Evolutionary conservation across 768 basidiomycete species (phyloP), one percentile per base, ranked within the genome.

Genomic region (Cubamyces sp.): DNA sequence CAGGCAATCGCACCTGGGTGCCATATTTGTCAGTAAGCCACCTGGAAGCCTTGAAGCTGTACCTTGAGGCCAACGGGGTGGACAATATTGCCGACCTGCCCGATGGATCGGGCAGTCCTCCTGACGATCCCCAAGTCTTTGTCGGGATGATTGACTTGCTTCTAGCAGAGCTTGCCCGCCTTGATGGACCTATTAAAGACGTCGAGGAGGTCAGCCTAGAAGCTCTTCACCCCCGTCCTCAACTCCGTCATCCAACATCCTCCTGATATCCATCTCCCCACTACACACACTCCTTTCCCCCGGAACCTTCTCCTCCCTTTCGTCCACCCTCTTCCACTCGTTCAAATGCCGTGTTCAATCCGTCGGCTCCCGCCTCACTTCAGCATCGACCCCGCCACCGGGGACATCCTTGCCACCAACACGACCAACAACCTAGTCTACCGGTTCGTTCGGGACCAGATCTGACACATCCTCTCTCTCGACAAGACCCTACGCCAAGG

Each of bases 1-100:
- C 72, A 0, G 76, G 77, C 0, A 77, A 79, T 47, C 12, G 28
- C 3, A 74, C 75, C 1, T 79, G 77, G 78, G 43, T 76, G 14
- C 72, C 73, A 1, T 73, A 73, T 40, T 19, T 49, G 14, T 51
- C 70, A 21, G 64, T 73, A 0, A 41, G 60, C 30, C 64, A 70
- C 41, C 59, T 71, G 30, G 62, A 68, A 11, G 65, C 67, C 0
- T 21, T 71, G 19, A 49, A 52, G 34, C 40, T 57, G 8, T 74
- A 74, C 46, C 64, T 70, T n/a, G 72, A 73, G 41, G 67, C 66
- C 2, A 40, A 69, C 15, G 72, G 68, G 1, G 57, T 73, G 5
- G n/a, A 18, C 4, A 11, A 28, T 5, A 39, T 57, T 12, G 39
- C 39, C 3, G 54, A 41, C 3, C 41, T 62, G 2, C 48, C 47